A percentile compares a stretch with the other conserved stretches of the same genome.
Evolutionary conservation across 495 filamentous ascomycete species (phyloP).

Genomic region (Neurospora sp.): DNA sequence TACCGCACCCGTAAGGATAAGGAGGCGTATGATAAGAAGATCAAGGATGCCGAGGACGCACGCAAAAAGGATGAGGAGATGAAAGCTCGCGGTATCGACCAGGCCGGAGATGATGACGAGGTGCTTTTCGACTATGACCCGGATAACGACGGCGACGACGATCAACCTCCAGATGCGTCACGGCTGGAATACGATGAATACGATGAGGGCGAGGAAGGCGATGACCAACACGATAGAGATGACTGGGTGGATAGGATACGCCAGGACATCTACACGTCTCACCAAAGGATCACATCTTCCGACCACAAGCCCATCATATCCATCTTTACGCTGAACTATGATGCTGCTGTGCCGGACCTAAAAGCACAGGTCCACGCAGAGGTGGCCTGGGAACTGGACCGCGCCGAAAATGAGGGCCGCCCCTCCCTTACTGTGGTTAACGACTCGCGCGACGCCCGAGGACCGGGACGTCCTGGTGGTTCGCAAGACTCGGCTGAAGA

Average conservation of each 20-base stretch:
- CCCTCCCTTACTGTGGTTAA: slow-evolving; percentile 78
- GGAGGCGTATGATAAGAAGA: slow-evolving; percentile 56
- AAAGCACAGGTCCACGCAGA: slow-evolving; percentile 78
- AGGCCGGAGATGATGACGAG: slow-evolving; percentile 66
- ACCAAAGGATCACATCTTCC: slow-evolving; percentile 80
- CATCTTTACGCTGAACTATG: slow-evolving; percentile 69
- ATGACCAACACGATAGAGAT: slow-evolving; percentile 37
- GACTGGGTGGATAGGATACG: slow-evolving; percentile 53
- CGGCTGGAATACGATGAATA: slow-evolving; percentile 53
- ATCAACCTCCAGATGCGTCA: slow-evolving; percentile 18
- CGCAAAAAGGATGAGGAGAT: slow-evolving; percentile 73
- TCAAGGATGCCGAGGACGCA: slow-evolving; percentile 53
- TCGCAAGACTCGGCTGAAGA: slow-evolving; percentile 26
- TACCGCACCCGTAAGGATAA: slow-evolving; percentile 67
- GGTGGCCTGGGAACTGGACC: slow-evolving; percentile 79
- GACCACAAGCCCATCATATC: slow-evolving; percentile 91
- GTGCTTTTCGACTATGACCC: slow-evolving; percentile 89
- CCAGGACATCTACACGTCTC: slow-evolving; percentile 69
- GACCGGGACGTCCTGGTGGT: slow-evolving; percentile 11
- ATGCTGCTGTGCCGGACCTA: slow-evolving; percentile 71
- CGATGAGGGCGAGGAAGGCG: slow-evolving; percentile 38
- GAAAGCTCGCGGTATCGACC: slow-evolving; percentile 65
- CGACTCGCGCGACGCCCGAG: slow-evolving; percentile 37
- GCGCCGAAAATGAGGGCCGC: slow-evolving; percentile 82
- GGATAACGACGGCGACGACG: slow-evolving; percentile 52